phyloP scores from a whole-genome alignment of 83 land plant species.

The Isoetes engelmannii region DNA sequence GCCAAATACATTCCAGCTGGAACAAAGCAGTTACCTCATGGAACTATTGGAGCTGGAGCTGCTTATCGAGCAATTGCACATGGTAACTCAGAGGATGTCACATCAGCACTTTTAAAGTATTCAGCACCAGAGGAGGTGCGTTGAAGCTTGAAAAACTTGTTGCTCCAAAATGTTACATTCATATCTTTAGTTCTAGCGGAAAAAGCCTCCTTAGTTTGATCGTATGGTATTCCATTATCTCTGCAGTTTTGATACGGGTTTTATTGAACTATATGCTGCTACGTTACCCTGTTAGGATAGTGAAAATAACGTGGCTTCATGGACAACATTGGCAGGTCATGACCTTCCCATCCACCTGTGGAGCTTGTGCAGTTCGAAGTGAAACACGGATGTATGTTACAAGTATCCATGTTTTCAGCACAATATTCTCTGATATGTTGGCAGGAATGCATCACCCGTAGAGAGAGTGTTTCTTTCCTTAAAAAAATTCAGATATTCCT shows the following conservation, averaged over 20 bases:
- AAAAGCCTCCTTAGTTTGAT: no score
- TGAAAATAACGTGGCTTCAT: no score
- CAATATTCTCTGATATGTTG: not conserved
- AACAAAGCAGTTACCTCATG: conserved; percentile 53
- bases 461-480: not conserved
- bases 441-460: no score
- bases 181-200: not conserved
- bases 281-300: no score
- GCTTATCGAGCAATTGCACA: conserved; percentile 76
- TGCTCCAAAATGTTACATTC: not conserved
- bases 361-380: conserved; percentile 71
- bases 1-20: conserved; percentile 28
- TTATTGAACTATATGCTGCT: no score
- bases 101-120: conserved; percentile 75
- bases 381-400: conserved; percentile 88
- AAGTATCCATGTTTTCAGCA: conserved; percentile 58
- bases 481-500: conserved; percentile 60
- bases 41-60: conserved; percentile 76
- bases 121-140: conserved; percentile 96
- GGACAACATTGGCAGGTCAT: conserved; percentile 49
- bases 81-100: conserved; percentile 55
- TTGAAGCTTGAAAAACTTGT: not conserved
- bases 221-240: no score
- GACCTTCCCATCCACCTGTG: conserved; percentile 92
- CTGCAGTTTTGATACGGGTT: no score